These are phyloP conservation scores for Exophiala sideris DNA, from an alignment of 2,329 filamentous ascomycete species.

Conservation along the genomic window DNA sequence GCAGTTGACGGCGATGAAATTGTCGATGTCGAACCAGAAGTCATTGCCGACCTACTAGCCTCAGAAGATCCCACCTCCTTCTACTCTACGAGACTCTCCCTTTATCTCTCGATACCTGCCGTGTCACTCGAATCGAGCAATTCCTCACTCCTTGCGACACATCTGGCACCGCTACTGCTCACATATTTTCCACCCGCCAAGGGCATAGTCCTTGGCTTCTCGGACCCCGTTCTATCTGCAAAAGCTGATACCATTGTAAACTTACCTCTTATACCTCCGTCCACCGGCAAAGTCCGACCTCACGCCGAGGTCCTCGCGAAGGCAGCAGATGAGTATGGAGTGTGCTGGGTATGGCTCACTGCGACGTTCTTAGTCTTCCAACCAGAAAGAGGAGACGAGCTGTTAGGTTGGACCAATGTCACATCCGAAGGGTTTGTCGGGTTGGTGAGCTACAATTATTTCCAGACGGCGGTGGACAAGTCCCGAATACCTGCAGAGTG, in stretches of 20 bases:
- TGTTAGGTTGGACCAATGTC: conserved; percentile 68
- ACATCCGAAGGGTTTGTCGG: conserved; percentile 88
- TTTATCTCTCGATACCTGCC: conserved; percentile 62
- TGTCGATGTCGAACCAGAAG: conserved; percentile 1
- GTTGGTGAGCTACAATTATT: conserved; percentile 83
- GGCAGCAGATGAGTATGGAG: conserved; percentile 73
- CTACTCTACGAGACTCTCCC: conserved; percentile 40
- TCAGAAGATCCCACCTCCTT: conserved; percentile 22
- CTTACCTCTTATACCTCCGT: conserved; percentile 35
- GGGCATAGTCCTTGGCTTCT: conserved; percentile 43
- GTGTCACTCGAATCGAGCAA: conserved; percentile 52
- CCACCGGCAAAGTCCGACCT: conserved; percentile 31
- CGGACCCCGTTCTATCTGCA: conserved; percentile 25
- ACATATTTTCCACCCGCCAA: conserved; percentile 60
- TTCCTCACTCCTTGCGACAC: conserved; percentile 57
- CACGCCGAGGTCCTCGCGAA: conserved; percentile 41
- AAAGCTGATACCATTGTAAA: conserved; percentile 37
- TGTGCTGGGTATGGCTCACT: conserved; percentile 82
- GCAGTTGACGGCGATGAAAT: background rate
- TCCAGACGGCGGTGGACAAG: conserved; percentile 83
- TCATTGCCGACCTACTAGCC: conserved; percentile 10
- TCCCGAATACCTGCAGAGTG: conserved; percentile 72
- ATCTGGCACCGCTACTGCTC: conserved; percentile 61
- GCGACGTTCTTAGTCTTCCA: conserved; percentile 82
- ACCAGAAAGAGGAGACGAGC: conserved; percentile 66